Evolutionary conservation across 1,139 yeast genomes (phyloP), one percentile per base, ranked within the genome.

Genomic region (Yamadazyma membranifaciens): DNA sequence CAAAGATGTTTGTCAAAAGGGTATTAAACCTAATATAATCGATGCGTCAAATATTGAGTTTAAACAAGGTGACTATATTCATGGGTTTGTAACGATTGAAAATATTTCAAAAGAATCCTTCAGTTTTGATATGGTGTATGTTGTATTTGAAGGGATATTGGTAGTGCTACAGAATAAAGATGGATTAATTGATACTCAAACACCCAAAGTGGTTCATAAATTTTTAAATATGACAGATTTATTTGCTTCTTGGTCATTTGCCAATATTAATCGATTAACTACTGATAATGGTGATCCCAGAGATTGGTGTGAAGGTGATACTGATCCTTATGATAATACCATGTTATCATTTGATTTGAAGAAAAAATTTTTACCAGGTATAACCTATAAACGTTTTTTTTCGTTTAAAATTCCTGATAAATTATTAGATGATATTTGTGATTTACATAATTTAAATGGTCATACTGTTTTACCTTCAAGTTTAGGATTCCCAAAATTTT

Each of bases 231-330:
- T 71, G 75, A 56, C 68, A 32, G 78, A 72, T 46, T 53, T 72
- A 27, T 71, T 67, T 55, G 78, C 78, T 2, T 64, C 69, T 30
- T 72, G 77, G 77, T 59, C 73, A 6, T 71, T 62, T 48, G 74
- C 77, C 24, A 71, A 71, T 47, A 71, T 72, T 27, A 73, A 68
- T 47, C 51, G 78, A 32, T 55, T 72, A 20, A 65, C 60, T 11
- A 70, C 76, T 6, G 78, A 72, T 48, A 58, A 69, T 42, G 76
- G 75, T 1, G 74, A 71, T 45, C 77, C 77, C 4, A 72, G 67
- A 46, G 77, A 71, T 54, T 72, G 77, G 77, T 71, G 77, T 51
- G 67, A 60, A 22, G 75, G 75, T 2, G 78, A 71, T 42, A 65
- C 61, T 1, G 78, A 72, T 47, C 75, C 77, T 3, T 61, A 55